Evolutionary conservation across 306 rosid species (phyloP).

Genomic region (Quercus cerris): DNA sequence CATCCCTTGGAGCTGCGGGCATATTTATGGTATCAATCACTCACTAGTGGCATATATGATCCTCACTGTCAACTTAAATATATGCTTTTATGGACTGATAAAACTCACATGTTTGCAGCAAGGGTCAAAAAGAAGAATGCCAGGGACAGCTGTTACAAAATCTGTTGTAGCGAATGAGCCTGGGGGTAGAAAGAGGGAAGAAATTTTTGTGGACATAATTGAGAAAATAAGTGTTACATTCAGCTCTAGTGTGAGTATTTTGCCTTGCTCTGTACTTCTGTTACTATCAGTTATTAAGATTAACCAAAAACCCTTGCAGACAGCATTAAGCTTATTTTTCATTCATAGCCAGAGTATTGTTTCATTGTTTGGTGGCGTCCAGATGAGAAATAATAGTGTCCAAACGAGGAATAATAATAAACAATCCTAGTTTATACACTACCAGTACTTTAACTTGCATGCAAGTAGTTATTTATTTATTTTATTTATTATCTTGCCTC

Average conservation of each 20-base stretch:
- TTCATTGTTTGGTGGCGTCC: too few relatives aligned
- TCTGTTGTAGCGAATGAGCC: slow-evolving; percentile 92
- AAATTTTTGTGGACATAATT: slow-evolving; percentile 86
- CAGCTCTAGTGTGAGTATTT: slow-evolving; percentile 81
- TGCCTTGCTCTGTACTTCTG: neutral
- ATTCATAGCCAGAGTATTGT: too few relatives aligned
- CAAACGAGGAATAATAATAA: too few relatives aligned
- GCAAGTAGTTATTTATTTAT: too few relatives aligned
- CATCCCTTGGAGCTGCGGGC: slow-evolving; percentile 72
- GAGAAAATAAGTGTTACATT: slow-evolving; percentile 95
- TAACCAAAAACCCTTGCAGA: neutral
- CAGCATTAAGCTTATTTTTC: neutral
- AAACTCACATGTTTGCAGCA: slow-evolving; percentile 47
- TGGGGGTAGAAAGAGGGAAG: slow-evolving; percentile 90
- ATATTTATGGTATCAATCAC: slow-evolving; percentile 67
- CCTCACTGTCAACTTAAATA: neutral
- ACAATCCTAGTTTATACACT: too few relatives aligned
- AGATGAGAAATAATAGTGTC: too few relatives aligned
- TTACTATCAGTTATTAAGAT: neutral
- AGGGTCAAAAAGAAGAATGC: slow-evolving; percentile 88
- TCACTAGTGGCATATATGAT: neutral
- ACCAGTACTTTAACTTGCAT: too few relatives aligned
- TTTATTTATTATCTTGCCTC: too few relatives aligned
- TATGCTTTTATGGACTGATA: slow-evolving; percentile 23
- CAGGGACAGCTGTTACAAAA: slow-evolving; percentile 79